Conservation (phyloP, 2,329 filamentous ascomycete genomes). For the Cadophora gregata region DNA sequence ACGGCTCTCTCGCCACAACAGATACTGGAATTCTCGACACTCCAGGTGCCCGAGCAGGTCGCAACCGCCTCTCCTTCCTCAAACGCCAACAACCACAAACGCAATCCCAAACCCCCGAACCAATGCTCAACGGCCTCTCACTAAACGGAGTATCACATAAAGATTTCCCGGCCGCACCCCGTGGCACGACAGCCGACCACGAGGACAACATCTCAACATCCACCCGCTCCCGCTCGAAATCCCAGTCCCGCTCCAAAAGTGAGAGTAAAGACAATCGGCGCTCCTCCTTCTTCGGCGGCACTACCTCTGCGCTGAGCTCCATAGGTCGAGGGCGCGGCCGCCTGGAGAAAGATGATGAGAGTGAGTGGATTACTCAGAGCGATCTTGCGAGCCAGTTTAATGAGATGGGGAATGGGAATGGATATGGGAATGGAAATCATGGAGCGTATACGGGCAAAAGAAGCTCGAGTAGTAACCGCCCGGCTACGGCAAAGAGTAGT, state of each 20-base stretch:
- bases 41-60: slow-evolving; percentile 23
- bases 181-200: background rate
- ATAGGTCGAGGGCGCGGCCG: slow-evolving; percentile 18
- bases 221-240: slow-evolving; percentile 5
- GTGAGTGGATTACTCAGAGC: slow-evolving; percentile 48
- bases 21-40: slow-evolving; percentile 39
- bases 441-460: slow-evolving; percentile 9
- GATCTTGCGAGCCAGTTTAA: slow-evolving; percentile 29
- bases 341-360: slow-evolving; percentile 18
- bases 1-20: slow-evolving; percentile 37
- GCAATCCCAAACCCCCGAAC: slow-evolving; percentile 7
- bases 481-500: slow-evolving; percentile 30
- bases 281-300: slow-evolving; percentile 32
- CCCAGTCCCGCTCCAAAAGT: slow-evolving; percentile 6
- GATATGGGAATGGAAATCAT: background rate
- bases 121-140: slow-evolving; percentile 14
- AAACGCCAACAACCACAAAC: slow-evolving; percentile 21
- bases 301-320: slow-evolving; percentile 4
- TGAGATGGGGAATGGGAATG: background rate
- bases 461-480: slow-evolving; percentile 33
- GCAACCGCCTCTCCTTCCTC: slow-evolving; percentile 34
- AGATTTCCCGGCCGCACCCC: background rate
- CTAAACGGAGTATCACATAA: slow-evolving; percentile 9
- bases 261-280: slow-evolving; percentile 33
- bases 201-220: slow-evolving; percentile 4